Base-by-base conservation (phyloP, 2,329 filamentous ascomycete genomes). In the Colletotrichum gloeosporioides region DNA sequence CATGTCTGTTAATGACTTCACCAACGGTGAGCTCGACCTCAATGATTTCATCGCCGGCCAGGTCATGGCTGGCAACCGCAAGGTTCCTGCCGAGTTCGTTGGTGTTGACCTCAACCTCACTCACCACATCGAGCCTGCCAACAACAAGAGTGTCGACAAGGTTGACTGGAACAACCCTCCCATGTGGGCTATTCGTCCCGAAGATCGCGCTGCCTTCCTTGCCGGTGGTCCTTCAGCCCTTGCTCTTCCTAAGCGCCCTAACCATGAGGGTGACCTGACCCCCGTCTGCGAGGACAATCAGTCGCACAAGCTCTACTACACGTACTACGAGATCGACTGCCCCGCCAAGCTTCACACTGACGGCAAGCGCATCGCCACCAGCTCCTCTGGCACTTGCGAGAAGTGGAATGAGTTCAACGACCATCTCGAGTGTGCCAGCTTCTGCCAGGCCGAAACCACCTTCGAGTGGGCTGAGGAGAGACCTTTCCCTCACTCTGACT, bases 401-500 rank as follows among this genome's bases (percentile, higher is more conserved):
- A 34, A 34, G n/a, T 70, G 68, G 68, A 34, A 70, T 12, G 10
- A 8, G 16, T 7, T 22, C 2, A 27, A 62, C 12, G 18, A 49
- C 8, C 36, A 31, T 13, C 36, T 70, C 9, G 61, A 72, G 15
- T 75, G 72, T 59, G 57, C 57, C 15, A 39, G 27, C 22, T 69
- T 74, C 53, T 71, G 72, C 25, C 67, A 71, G 27, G 29, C n/a
- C 1, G 13, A 18, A 8, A 75, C 71, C 25, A 81, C 83, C 2
- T 86, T 79, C 25, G 70, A 77, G 13, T 79, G 72, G 69, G 77
- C 71, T 80, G 44, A 85, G 36, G 32, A 86, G 31, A 49, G 84
- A 82, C 84, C 84, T 82, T 75, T 85, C 82, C 82, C 71, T 81
- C 80, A 72, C 82, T 86, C 62, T 80, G 82, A 78, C 79, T 83